Conservation (phyloP, 164 flowering plant species). For the Aristolochia contorta region DNA sequence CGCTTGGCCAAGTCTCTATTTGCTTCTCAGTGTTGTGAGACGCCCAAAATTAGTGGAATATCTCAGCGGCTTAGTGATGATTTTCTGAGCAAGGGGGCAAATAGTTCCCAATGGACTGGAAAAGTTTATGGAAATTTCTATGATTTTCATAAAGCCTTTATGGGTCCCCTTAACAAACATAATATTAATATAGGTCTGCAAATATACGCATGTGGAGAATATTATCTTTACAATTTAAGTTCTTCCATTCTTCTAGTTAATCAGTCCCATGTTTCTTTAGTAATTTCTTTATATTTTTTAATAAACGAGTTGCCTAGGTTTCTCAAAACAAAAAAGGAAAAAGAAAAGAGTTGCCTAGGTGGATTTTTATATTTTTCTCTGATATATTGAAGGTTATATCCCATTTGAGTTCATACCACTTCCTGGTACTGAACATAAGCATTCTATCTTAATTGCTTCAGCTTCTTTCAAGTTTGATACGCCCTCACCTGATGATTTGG, state of each 20-base stretch:
- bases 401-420: no score
- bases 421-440: neutral
- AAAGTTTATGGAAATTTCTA: constrained; percentile 32
- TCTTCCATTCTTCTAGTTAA: no score
- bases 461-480: constrained; percentile 74
- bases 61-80: constrained; percentile 36
- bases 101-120: constrained; percentile 31
- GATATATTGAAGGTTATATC: no score
- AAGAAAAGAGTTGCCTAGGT: no score
- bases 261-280: no score
- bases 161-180: constrained; percentile 20
- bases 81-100: constrained; percentile 25
- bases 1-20: constrained; percentile 85
- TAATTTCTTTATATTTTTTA: no score
- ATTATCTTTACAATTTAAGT: neutral
- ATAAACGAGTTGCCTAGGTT: no score
- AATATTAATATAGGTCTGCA: constrained; percentile 56
- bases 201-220: neutral
- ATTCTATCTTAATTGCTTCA: constrained; percentile 12
- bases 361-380: no score
- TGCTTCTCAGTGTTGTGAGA: constrained; percentile 47
- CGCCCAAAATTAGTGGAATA: constrained; percentile 30
- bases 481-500: constrained; percentile 80
- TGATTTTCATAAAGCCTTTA: constrained; percentile 35
- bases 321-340: no score